Percentiles rank a stretch among this genome's conserved stretches.
Evolutionary conservation across 2,329 filamentous ascomycete species (phyloP).

Genomic region (Whalleya microplaca): DNA sequence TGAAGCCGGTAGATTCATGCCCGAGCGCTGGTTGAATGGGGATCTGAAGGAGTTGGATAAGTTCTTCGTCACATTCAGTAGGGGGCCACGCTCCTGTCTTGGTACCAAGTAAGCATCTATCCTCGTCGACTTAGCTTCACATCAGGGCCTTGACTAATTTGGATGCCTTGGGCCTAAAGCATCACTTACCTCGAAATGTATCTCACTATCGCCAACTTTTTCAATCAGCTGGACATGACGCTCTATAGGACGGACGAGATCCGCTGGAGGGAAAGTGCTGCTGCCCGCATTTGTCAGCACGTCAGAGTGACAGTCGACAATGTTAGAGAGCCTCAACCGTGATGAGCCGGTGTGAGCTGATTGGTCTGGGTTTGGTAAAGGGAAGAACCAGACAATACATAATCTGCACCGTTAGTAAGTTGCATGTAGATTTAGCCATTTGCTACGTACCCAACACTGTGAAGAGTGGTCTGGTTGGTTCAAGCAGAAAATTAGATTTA

Average conservation of each 20-base stretch:
- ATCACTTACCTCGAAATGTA: constrained; percentile 16
- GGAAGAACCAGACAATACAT: no score
- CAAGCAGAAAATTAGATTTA: no score
- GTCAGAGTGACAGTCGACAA: constrained; percentile 1
- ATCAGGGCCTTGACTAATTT: no score
- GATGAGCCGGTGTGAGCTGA: no score
- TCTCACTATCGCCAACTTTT: constrained; percentile 18
- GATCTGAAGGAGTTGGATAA: constrained; percentile 15
- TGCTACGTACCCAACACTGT: no score
- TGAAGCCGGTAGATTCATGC: constrained; percentile 13
- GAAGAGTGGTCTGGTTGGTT: no score
- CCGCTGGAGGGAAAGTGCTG: constrained; percentile 1
- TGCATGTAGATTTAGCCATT: no score
- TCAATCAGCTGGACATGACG: constrained; percentile 13
- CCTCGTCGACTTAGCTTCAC: no score
- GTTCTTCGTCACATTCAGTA: constrained; percentile 20
- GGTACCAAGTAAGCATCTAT: constrained; percentile 15
- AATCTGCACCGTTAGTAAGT: no score
- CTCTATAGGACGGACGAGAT: constrained; percentile 11
- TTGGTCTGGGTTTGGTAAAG: no score
- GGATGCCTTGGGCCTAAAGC: background rate
- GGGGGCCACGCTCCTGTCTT: constrained; percentile 13
- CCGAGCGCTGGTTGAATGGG: constrained; percentile 16
- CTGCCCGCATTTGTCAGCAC: background rate
- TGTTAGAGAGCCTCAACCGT: background rate